Conservation (phyloP, 495 filamentous ascomycete genomes). For the Apodospora peruviana region DNA sequence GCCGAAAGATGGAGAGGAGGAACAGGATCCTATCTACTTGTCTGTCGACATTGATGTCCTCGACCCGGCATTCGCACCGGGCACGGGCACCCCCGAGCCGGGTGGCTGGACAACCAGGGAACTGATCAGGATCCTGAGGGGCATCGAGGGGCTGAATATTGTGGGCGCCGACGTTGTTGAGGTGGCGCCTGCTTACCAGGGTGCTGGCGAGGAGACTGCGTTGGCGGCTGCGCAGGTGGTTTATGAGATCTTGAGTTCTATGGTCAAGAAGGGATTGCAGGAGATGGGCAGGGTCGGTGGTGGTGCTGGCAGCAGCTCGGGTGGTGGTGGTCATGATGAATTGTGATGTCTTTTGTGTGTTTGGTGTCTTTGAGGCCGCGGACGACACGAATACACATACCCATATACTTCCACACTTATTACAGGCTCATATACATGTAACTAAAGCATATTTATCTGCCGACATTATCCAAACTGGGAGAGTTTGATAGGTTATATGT, state of each 20-base stretch:
- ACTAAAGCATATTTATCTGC: no score
- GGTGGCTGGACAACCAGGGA: slow-evolving; percentile 72
- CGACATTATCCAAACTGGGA: no score
- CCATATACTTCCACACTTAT: no score
- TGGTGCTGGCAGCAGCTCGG: no score
- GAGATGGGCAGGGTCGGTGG: slow-evolving; percentile 26
- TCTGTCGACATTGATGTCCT: slow-evolving; percentile 72
- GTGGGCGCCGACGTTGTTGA: slow-evolving; percentile 79
- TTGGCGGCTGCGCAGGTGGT: slow-evolving; percentile 77
- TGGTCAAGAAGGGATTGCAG: slow-evolving; percentile 56
- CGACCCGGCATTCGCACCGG: slow-evolving; percentile 66
- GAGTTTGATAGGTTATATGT: no score
- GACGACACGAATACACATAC: no score
- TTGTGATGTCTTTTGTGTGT: slow-evolving; percentile 20
- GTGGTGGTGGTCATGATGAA: slow-evolving; percentile 25
- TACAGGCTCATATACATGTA: no score
- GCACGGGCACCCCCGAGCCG: slow-evolving; percentile 68
- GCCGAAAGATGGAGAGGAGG: neutral
- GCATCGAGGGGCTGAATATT: slow-evolving; percentile 63
- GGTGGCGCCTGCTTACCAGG: slow-evolving; percentile 82
- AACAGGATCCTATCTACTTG: slow-evolving; percentile 60
- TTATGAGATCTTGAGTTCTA: slow-evolving; percentile 75
- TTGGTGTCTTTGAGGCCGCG: no score
- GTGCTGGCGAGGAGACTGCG: slow-evolving; percentile 75
- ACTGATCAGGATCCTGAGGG: slow-evolving; percentile 63